Evolutionary conservation across 2,329 filamentous ascomycete species (phyloP).

Genomic region (Aureobasidium sp.): DNA sequence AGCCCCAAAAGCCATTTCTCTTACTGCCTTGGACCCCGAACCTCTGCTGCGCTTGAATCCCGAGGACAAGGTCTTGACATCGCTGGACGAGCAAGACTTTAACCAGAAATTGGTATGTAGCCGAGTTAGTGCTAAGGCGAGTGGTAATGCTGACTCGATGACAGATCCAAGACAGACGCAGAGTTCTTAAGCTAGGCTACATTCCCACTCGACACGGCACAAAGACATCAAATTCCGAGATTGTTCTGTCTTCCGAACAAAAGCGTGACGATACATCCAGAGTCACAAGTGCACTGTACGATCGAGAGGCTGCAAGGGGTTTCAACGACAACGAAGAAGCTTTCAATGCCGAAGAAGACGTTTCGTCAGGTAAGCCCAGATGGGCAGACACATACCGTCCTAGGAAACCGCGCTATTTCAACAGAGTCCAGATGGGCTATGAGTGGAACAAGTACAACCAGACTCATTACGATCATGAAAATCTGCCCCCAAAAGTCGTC

Average conservation of each 20-base stretch:
- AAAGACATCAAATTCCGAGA: not conserved
- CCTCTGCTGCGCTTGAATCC: conserved; percentile 56
- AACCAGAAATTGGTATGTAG: conserved; percentile 47
- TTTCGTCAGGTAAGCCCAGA: conserved; percentile 58
- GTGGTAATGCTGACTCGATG: not conserved
- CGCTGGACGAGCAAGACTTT: conserved; percentile 53
- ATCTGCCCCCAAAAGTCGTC: conserved; percentile 94
- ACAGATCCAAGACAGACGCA: conserved; percentile 50
- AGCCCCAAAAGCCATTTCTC: not conserved
- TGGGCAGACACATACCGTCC: conserved; percentile 84
- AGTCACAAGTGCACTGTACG: conserved; percentile 81
- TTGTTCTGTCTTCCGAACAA: not conserved
- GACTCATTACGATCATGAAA: conserved; percentile 97
- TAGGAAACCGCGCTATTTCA: conserved; percentile 93
- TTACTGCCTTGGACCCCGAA: conserved; percentile 51
- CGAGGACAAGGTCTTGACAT: conserved; percentile 56
- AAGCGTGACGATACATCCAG: conserved; percentile 66
- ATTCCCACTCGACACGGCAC: conserved; percentile 42
- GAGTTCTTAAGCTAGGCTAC: conserved; percentile 58
- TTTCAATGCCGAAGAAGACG: conserved; percentile 80
- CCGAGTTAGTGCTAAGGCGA: not conserved
- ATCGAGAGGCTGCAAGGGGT: conserved; percentile 85
- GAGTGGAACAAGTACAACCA: conserved; percentile 99
- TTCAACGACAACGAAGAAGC: conserved; percentile 93
- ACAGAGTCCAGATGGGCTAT: conserved; percentile 96